A percentile compares a stretch with the other conserved stretches of the same genome.
These are phyloP conservation scores for Lactarius hengduanensis DNA, from an alignment of 768 basidiomycete species.

Conservation along the genomic window DNA sequence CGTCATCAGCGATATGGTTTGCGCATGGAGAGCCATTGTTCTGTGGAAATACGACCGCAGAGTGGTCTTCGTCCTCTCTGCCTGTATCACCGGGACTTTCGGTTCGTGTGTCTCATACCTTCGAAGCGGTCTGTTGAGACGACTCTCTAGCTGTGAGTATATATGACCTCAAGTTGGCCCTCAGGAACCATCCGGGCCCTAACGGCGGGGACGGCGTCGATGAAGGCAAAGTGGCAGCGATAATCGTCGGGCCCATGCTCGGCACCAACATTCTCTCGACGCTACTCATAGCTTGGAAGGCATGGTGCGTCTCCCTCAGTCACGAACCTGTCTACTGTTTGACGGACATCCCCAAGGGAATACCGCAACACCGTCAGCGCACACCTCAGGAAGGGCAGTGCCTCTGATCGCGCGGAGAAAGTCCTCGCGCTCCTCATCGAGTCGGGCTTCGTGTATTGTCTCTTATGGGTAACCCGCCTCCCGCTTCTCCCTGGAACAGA, in stretches of 20 bases:
- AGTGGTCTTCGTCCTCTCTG: conserved; percentile 11
- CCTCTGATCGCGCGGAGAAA: conserved; percentile 15
- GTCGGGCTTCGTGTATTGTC: conserved; percentile 20
- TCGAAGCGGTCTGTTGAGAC: neutral
- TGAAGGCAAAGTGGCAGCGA: conserved; percentile 15
- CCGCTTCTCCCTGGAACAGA: neutral
- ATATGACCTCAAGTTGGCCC: conserved; percentile 22
- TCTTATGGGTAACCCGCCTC: conserved; percentile 16
- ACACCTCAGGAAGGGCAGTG: conserved; percentile 16
- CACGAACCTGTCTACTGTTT: neutral
- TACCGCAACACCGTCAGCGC: conserved; percentile 10
- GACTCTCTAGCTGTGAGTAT: neutral
- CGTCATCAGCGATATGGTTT: conserved; percentile 24
- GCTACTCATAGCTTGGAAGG: conserved; percentile 23
- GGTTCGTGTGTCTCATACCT: neutral
- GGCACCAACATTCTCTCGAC: conserved; percentile 22
- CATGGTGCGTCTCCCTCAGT: conserved; percentile 6
- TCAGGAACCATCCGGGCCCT: conserved; percentile 3
- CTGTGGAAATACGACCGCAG: conserved; percentile 23
- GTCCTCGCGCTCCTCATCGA: conserved; percentile 22
- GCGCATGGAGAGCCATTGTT: conserved; percentile 21
- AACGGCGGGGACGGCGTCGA: neutral
- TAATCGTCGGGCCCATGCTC: conserved; percentile 22
- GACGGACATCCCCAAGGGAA: neutral
- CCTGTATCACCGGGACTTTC: conserved; percentile 15